Evolutionary conservation across 2,329 filamentous ascomycete species (phyloP), one percentile per base, ranked within the genome.

Genomic region (Fusarium incarnatum): DNA sequence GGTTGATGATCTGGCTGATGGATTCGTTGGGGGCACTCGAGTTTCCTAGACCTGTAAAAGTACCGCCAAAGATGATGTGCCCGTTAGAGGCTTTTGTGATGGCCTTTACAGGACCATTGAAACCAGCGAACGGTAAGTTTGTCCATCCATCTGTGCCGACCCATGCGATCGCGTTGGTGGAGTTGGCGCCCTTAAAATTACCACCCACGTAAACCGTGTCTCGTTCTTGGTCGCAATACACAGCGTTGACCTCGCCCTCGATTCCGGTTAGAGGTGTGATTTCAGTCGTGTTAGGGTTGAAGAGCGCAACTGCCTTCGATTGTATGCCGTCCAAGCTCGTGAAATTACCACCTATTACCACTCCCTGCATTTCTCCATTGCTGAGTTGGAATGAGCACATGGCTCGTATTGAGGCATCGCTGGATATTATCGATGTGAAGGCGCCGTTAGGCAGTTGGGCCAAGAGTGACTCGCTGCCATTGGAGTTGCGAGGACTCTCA

Each of bases 321-420:
- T 92, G 83, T 60, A 91, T 86, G 62, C 90, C 90, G 63, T 91
- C 93, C 67, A 99, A 83, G 79, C 93, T 97, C 32, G 96, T 98
- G 78, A 99, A 99, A 82, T 98, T 98, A 49, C 96, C 96, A 59
- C 92, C 96, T 18, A 99, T 87, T 49, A 98, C 87, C 28, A 98
- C 88, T 42, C 92, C 91, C n/a, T 87, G 84, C 60, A 91, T 81
- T 8, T 85, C 86, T 70, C 92, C 92, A 79, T 93, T 87, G 60
- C 86, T 84, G 73, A 86, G 82, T 54, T 89, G 85, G 74, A 95
- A 93, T 22, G 91, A 83, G 82, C 96, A 99, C 92, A 99, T 96
- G 70, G 93, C 87, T 76, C 90, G 87, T 76, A 99, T 97, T 50
- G 91, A 89, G 61, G 92, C 94, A 80, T 98, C 94, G 46, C 94